phyloP scores from a whole-genome alignment of 352 stramenopile genomes.

The Phytopythium aichiense region DNA sequence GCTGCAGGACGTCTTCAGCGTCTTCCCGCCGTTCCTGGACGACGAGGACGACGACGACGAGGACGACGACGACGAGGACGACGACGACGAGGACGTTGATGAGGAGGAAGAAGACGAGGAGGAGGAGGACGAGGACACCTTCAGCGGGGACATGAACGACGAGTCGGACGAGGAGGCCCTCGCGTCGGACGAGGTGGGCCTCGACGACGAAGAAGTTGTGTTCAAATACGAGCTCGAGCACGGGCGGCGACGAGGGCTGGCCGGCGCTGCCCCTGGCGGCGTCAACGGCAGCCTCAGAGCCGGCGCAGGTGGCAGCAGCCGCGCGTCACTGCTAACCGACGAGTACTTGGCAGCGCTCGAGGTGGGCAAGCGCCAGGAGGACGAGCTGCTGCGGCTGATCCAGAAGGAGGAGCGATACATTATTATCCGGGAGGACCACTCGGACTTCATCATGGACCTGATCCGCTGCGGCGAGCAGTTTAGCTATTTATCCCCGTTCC shows the following conservation, averaged over 20 bases:
- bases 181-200: constrained; percentile 32
- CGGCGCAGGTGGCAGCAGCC: constrained; percentile 2
- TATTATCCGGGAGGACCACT: constrained; percentile 79
- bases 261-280: background rate
- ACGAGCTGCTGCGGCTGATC: constrained; percentile 67
- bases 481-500: constrained; percentile 54
- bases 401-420: constrained; percentile 82
- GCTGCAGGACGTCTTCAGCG: constrained; percentile 69
- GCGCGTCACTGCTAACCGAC: constrained; percentile 43
- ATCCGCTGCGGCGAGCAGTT: constrained; percentile 78
- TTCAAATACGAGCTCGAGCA: constrained; percentile 73
- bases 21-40: constrained; percentile 71
- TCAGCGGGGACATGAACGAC: constrained; percentile 26
- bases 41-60: constrained; percentile 64
- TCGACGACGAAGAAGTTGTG: constrained; percentile 60
- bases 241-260: constrained; percentile 20
- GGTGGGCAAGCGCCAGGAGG: constrained; percentile 60
- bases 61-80: constrained; percentile 51
- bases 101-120: constrained; percentile 14
- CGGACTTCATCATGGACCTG: constrained; percentile 77
- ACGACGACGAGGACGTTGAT: constrained; percentile 52
- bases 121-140: constrained; percentile 20
- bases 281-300: background rate
- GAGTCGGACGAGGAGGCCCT: constrained; percentile 40
- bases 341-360: constrained; percentile 63